phyloP scores from a whole-genome alignment of 1,139 yeast genomes.

The Diutina rugosa region DNA sequence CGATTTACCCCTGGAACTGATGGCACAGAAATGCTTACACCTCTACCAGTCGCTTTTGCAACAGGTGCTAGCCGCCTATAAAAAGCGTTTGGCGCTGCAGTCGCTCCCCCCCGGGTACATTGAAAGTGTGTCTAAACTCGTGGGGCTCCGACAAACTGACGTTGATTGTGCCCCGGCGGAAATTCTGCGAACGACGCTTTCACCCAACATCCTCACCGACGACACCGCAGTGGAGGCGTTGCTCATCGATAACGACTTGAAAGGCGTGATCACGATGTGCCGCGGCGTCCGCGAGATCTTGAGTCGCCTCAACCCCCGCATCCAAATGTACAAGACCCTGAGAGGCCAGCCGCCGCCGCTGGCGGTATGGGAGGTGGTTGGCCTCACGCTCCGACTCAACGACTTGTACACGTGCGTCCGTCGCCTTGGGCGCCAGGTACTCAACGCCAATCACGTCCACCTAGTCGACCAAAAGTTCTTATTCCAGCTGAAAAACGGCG shows the following conservation, averaged over 20 bases:
- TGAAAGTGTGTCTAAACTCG: background rate
- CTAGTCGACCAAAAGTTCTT: conserved; percentile 27
- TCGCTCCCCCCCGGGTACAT: background rate
- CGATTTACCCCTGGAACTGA: background rate
- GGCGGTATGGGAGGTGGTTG: conserved; percentile 29
- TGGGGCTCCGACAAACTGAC: background rate
- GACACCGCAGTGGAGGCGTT: conserved; percentile 13
- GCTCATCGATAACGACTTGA: conserved; percentile 31
- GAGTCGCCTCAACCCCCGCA: conserved; percentile 14
- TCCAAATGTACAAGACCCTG: conserved; percentile 12
- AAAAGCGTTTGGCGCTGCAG: background rate
- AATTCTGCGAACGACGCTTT: background rate
- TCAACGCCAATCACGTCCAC: conserved; percentile 27
- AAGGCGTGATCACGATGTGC: conserved; percentile 16
- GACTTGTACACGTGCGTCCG: conserved; percentile 33
- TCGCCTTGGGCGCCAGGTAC: conserved; percentile 30
- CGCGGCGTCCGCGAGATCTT: conserved; percentile 12
- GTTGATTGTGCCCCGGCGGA: background rate
- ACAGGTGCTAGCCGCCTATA: background rate
- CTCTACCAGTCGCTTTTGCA: background rate
- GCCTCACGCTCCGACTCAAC: conserved; percentile 31
- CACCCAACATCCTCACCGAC: background rate
- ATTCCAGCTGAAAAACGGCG: conserved; percentile 14
- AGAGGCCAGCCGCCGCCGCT: conserved; percentile 33
- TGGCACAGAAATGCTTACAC: background rate